Evolutionary conservation across 23 red algal species (phyloP).

Genomic region (Gracilaria vermiculophylla): DNA sequence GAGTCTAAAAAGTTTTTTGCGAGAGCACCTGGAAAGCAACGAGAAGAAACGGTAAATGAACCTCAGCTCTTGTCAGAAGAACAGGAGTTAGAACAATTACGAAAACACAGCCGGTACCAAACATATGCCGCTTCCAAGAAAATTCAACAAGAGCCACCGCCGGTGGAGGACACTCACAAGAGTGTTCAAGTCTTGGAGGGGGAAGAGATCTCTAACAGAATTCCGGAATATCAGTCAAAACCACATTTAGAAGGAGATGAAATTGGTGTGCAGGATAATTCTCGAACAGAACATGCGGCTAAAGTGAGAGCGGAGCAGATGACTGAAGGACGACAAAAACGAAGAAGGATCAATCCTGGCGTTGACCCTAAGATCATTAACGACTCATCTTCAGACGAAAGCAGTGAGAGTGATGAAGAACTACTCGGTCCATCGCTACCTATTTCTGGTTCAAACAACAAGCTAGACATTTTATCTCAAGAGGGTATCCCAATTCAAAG

Average conservation of each 20-base stretch:
- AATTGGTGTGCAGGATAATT: background rate
- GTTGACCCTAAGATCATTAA: constrained; percentile 68
- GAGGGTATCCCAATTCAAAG: constrained; percentile 15
- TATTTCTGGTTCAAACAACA: background rate
- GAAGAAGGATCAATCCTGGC: background rate
- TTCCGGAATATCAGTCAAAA: background rate
- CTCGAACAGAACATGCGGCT: background rate
- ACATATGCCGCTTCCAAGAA: constrained; percentile 20
- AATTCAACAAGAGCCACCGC: background rate
- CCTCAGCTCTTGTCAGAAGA: constrained; percentile 19
- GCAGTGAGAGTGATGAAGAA: constrained; percentile 12
- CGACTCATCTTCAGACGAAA: constrained; percentile 38
- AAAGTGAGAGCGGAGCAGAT: background rate
- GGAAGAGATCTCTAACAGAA: background rate
- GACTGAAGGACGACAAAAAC: background rate
- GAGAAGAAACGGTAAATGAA: background rate
- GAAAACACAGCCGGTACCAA: constrained; percentile 23
- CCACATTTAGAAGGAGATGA: background rate
- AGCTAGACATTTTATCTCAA: background rate
- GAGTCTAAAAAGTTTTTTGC: too few relatives aligned
- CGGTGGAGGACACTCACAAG: too few relatives aligned
- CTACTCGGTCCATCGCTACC: constrained; percentile 45
- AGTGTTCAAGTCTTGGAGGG: background rate
- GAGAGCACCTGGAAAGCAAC: background rate
- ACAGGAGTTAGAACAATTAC: constrained; percentile 19